These are phyloP conservation scores for Beverwykella pulmonaria DNA, from an alignment of 495 filamentous ascomycete genomes.

Conservation along the genomic window DNA sequence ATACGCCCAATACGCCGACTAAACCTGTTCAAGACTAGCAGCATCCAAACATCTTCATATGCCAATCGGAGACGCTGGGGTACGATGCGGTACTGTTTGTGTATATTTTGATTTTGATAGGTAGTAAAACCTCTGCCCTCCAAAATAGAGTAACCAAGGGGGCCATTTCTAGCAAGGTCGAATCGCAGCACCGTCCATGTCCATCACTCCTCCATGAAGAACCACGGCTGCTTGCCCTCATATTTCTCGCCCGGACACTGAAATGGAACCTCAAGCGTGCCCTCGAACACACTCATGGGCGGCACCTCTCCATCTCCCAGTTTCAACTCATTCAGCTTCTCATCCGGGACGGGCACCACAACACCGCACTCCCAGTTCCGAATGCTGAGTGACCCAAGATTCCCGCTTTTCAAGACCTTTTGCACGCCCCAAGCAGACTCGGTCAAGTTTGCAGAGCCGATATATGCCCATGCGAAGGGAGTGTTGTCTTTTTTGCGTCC, in stretches of 20 bases:
- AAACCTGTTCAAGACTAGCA: no score
- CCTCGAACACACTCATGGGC: slow-evolving; percentile 58
- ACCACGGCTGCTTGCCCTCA: slow-evolving; percentile 60
- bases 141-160: no score
- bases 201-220: slow-evolving; percentile 41
- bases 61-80: background rate
- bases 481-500: slow-evolving; percentile 42
- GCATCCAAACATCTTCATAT: background rate
- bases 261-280: slow-evolving; percentile 72
- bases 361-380: slow-evolving; percentile 98
- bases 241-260: slow-evolving; percentile 59
- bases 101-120: no score
- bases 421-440: slow-evolving; percentile 91
- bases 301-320: slow-evolving; percentile 20
- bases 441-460: slow-evolving; percentile 90
- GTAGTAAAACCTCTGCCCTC: no score
- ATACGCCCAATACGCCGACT: background rate
- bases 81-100: background rate
- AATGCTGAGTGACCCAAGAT: slow-evolving; percentile 72
- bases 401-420: slow-evolving; percentile 64
- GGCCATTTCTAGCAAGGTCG: no score
- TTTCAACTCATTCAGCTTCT: slow-evolving; percentile 14
- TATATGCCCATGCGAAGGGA: slow-evolving; percentile 69
- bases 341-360: slow-evolving; percentile 56
- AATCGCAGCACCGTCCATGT: no score